Base-by-base conservation (phyloP, 148 eudicot species). In the Polygonum aviculare region DNA sequence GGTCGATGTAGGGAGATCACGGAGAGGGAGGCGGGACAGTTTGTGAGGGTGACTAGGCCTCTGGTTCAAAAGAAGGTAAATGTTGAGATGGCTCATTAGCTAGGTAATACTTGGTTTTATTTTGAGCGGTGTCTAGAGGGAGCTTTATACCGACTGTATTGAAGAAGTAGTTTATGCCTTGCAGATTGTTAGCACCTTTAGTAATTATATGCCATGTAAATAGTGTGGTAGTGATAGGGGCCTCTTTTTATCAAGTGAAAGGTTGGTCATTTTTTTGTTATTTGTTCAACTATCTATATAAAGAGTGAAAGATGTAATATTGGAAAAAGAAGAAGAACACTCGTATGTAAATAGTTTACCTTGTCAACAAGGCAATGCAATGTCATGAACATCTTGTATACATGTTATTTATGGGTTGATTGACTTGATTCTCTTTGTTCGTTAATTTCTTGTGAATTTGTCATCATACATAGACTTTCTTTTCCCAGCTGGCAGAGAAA, bases 21-120 rank as follows among this genome's bases (percentile, higher is more conserved):
- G 40, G 72, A 69, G 72, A 69, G 72, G 45, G 72, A 69, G 35
- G 44, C 16, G 2, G 72, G 14, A 2, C 72, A 69, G n/a, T 69
- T 69, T 33, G 72, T 35, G 12, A 39, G 35, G 35, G 44, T 67
- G 6, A 35, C 72, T 0, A 39, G 45, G 40, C 72, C 72, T 3
- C 7, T 69, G 40, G 72, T 69, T n/a, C 72, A 39, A 0, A 18
- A 22, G 11, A 35, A 26, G 70, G 70, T 11, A 9, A 21, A 7
- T 21, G 63, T 57, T 57, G 63, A 8, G 11, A 19, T 21, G 63
- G 63, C 31, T 7, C 63, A 57, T 57, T 57, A 57, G 63, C 10
- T 57, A 12, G 31, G 0, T 26, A 26, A 26, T 50, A 51, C n/a
- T 51, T 1, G 5, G 4, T 51, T 16, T 3, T 15, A 15, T 51